These are phyloP conservation scores for Thielaviopsis musarum DNA, from an alignment of 2,329 filamentous ascomycete genomes.

Conservation along the genomic window DNA sequence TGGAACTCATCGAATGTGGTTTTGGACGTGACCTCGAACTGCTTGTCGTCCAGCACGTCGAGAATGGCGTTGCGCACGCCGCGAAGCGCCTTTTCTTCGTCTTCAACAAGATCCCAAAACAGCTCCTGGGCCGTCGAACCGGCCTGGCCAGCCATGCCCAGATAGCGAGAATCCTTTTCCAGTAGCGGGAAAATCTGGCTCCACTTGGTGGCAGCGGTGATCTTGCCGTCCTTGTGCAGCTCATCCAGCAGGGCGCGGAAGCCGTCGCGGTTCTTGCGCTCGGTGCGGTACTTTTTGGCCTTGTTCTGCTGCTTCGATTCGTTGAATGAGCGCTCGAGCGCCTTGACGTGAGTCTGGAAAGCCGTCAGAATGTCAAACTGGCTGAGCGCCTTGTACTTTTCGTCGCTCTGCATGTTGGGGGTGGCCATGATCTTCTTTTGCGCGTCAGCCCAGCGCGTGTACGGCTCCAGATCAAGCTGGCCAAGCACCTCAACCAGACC, in stretches of 20 bases:
- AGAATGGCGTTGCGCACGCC: constrained; percentile 67
- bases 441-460: constrained; percentile 87
- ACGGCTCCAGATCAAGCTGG: constrained; percentile 71
- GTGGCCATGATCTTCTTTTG: constrained; percentile 47
- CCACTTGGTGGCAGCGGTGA: constrained; percentile 87
- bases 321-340: constrained; percentile 79
- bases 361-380: constrained; percentile 81
- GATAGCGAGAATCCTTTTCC: constrained; percentile 67
- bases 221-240: constrained; percentile 56
- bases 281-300: constrained; percentile 58
- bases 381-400: constrained; percentile 71
- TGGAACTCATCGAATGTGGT: constrained; percentile 83
- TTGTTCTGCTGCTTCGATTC: constrained; percentile 80
- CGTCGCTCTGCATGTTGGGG: constrained; percentile 43
- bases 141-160: constrained; percentile 62
- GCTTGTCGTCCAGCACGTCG: constrained; percentile 81
- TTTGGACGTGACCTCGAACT: constrained; percentile 73
- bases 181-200: constrained; percentile 59
- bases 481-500: constrained; percentile 65
- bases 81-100: constrained; percentile 77
- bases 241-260: constrained; percentile 63
- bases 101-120: constrained; percentile 91
- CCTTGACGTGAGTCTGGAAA: constrained; percentile 91
- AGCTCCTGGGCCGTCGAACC: constrained; percentile 80
- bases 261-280: constrained; percentile 72